Base-by-base conservation (phyloP, 495 filamentous ascomycete species). In the Daldinia loculata region DNA sequence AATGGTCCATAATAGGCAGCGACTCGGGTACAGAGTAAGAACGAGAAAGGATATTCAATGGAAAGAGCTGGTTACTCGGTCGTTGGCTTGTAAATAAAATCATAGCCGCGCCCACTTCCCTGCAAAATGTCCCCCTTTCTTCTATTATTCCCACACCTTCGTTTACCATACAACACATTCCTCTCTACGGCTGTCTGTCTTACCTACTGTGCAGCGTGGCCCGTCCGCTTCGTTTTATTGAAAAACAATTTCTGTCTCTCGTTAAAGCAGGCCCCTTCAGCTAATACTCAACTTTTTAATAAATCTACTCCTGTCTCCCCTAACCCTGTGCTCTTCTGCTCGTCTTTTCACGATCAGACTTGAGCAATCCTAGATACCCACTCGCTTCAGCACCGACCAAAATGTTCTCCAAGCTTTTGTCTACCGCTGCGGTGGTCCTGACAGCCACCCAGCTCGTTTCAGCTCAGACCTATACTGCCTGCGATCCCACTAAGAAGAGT, bases 391-490 rank as follows among this genome's bases (percentile, higher is more conserved):
- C 52, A 41, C 30, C 57, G 39, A 59, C 26, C 51, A 72, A 52
- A 57, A 85, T 85, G 82, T 71, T 83, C 39, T 73, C 75, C 74
- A 84, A 84, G 74, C 17, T 83, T 38, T 51, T 81, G 32, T 74
- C 76, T 19, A 50, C 75, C 56, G 69, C 80, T 34, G 69, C 79
- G 8, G 71, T 83, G 79, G 80, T 80, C 66, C 70, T 84, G 6
- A 80, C 80, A 63, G 78, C 83, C 66, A 75, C 78, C 26, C 68
- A 73, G 58, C 69, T 88, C 67, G 88, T 83, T 34, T 77, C 84
- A 69, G 92, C 89, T 53, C 92, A 95, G 84, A 95, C 92, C 39
- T 91, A 84, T 74, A 91, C 90, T 19, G 81, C 80, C 66, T 96
- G 93, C 79, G 90, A 96, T 72, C 93, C 93, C 43, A 84, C 87